Evolutionary conservation across 345 rosid species (phyloP), one percentile per base, ranked within the genome.

Genomic region (Garcia nutans): DNA sequence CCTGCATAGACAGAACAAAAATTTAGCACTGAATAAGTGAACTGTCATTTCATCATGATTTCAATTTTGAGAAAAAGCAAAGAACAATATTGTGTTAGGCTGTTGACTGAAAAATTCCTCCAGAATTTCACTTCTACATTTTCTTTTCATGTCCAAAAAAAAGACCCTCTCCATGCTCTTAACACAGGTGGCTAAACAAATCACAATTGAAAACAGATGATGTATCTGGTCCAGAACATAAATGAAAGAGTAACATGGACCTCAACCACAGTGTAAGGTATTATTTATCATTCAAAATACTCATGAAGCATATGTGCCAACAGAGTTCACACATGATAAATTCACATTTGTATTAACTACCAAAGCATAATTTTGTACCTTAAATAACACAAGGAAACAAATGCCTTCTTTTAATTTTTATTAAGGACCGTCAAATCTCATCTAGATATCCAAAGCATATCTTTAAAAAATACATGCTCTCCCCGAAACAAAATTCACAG

Each of bases 1-100:
- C 97, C 99, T 96, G 95, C 89, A 84, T 3, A 60, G 26, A 58
- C 9, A 49, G 56, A 66, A 20, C 59, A 31, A 10, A 28, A 47
- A 6, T 58, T 50, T 26, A 55, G 70, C 49, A 6, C 37, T 6
- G 22, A 17, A 31, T 8, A 17, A 47, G 19, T 44, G 10, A 74
- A 47, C 10, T 28, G 10, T 26, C 7, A 57, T 23, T 17, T 12
- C 9, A 6, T 7, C 33, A 17, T 37, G n/a, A 68, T 6, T 26
- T 68, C 42, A 49, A 49, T 8, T 68, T 6, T 49, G 3, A 49
- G 22, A 68, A 37, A 37, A 37, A 37, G 41, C 6, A 37, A 37
- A 37, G 41, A 37, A 37, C 41, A 37, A 37, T 37, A 37, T 37
- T 37, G 0, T 37, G 7, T 3, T 33, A 3, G 41, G 41, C 41